phyloP scores from a whole-genome alignment of 371 early-diverging fungal genomes.

The Phascolomyces articulosus region DNA sequence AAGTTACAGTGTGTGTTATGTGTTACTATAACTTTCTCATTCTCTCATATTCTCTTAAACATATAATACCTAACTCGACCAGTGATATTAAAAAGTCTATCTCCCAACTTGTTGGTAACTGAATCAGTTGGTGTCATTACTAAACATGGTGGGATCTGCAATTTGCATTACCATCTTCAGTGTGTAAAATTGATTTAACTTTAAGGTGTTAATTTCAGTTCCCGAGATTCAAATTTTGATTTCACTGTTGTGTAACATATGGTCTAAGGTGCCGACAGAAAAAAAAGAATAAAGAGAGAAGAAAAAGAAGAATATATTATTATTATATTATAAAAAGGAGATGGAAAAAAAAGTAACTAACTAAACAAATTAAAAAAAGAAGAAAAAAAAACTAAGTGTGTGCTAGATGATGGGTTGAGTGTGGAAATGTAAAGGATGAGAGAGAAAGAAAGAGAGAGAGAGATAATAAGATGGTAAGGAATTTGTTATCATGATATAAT shows the following conservation, averaged over 20 bases:
- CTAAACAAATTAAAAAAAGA: too few species aligned
- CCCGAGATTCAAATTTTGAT: background rate
- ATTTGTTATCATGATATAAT: too few species aligned
- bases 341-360: too few species aligned
- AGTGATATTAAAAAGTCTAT: background rate
- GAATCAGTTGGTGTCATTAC: background rate
- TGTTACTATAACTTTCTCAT: too few species aligned
- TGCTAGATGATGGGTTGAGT: too few species aligned
- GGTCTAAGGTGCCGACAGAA: background rate
- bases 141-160: slow-evolving; percentile 6
- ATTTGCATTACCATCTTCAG: slow-evolving; percentile 1
- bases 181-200: background rate
- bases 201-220: background rate
- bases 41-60: too few species aligned
- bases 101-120: background rate
- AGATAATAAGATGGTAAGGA: too few species aligned
- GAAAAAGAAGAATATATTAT: background rate
- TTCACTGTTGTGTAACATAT: background rate
- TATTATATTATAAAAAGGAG: background rate
- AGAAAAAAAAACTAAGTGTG: too few species aligned
- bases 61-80: too few species aligned
- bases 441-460: too few species aligned
- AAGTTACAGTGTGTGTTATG: too few species aligned
- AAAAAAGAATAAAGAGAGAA: background rate
- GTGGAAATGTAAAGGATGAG: too few species aligned